phyloP scores from a whole-genome alignment of 2,329 filamentous ascomycete genomes.

The Gnomoniopsis smithogilvyi region DNA sequence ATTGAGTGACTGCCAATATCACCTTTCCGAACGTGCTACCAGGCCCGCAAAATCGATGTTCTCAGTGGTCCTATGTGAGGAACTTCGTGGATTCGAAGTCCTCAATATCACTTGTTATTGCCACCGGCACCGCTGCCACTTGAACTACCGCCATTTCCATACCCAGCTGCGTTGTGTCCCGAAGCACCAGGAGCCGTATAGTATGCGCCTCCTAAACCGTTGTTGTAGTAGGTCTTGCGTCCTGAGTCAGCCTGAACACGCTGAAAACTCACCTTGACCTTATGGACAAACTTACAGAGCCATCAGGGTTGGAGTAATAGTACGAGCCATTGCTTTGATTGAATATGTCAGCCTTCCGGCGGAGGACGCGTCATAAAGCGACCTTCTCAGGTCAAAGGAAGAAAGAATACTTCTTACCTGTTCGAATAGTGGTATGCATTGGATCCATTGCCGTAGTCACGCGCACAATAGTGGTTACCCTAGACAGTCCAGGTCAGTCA shows the following conservation, averaged over 20 bases:
- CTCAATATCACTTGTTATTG: background rate
- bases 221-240: constrained; percentile 58
- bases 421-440: constrained; percentile 70
- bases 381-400: too few relatives aligned
- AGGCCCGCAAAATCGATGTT: too few relatives aligned
- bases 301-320: constrained; percentile 69
- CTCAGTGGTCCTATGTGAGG: too few relatives aligned
- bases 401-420: too few relatives aligned
- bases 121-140: background rate
- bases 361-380: background rate
- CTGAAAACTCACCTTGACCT: too few relatives aligned
- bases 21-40: too few relatives aligned
- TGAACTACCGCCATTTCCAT: constrained; percentile 13
- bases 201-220: constrained; percentile 52
- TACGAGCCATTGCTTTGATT: constrained; percentile 58
- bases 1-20: too few relatives aligned
- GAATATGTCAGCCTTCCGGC: background rate
- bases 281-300: constrained; percentile 36
- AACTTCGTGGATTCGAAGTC: too few relatives aligned
- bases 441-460: constrained; percentile 54
- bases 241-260: background rate
- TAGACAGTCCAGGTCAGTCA: constrained; percentile 26
- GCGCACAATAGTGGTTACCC: constrained; percentile 67
- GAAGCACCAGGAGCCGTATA: constrained; percentile 56
- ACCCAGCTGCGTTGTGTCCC: constrained; percentile 24